A percentile compares a stretch with the other conserved stretches of the same genome.
Evolutionary conservation across 805 yeast genomes (phyloP).

Genomic region (Kazachstania bromeliacearum): DNA sequence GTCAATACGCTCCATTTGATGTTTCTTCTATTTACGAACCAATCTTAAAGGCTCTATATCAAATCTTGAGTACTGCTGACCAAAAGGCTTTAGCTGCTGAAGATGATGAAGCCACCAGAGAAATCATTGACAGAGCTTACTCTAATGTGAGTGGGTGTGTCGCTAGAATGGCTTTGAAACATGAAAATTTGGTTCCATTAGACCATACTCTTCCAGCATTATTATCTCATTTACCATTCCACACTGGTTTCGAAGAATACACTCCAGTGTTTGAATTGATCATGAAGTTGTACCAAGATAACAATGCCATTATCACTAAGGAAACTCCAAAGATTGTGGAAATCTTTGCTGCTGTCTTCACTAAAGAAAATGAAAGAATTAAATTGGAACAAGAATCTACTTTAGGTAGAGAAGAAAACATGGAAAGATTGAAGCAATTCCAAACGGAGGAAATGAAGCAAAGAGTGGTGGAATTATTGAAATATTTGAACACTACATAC

Average conservation of each 20-base stretch:
- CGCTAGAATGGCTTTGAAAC: conserved; percentile 76
- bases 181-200: conserved; percentile 64
- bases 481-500: conserved; percentile 56
- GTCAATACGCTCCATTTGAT: conserved; percentile 41
- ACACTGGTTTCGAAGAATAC: conserved; percentile 86
- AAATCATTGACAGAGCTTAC: conserved; percentile 68
- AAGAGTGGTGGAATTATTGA: conserved; percentile 61
- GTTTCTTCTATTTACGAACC: conserved; percentile 56
- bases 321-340: conserved; percentile 55
- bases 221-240: conserved; percentile 72
- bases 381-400: conserved; percentile 65
- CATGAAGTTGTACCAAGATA: conserved; percentile 57
- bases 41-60: conserved; percentile 58
- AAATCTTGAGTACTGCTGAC: conserved; percentile 70
- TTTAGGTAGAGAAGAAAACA: conserved; percentile 75
- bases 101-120: conserved; percentile 67
- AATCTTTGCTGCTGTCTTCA: conserved; percentile 60
- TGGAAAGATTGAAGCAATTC: conserved; percentile 72
- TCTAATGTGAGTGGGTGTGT: conserved; percentile 98
- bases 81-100: conserved; percentile 46
- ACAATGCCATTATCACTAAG: conserved; percentile 44
- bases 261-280: conserved; percentile 78
- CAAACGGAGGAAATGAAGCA: conserved; percentile 54
- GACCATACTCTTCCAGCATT: conserved; percentile 67
- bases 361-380: conserved; percentile 65